phyloP scores from a whole-genome alignment of 768 basidiomycete species.

The Psilocybe subaeruginosa region DNA sequence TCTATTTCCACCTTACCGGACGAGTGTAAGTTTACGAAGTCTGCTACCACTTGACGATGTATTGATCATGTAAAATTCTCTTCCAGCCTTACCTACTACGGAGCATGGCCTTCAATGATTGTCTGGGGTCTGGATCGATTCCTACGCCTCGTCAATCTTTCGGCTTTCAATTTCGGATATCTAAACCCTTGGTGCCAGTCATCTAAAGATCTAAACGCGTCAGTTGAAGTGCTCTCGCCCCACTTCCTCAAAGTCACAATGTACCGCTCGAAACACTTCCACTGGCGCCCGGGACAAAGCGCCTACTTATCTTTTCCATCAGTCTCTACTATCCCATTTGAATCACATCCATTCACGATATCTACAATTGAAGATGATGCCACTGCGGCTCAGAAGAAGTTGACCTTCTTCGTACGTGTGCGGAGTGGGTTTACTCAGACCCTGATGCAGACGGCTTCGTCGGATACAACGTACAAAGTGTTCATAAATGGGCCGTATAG shows the following conservation, averaged over 20 bases:
- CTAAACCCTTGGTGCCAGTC: conserved; percentile 26
- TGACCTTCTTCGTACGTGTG: conserved; percentile 63
- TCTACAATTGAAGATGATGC: conserved; percentile 37
- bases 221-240: conserved; percentile 24
- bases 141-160: conserved; percentile 47
- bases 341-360: conserved; percentile 69
- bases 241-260: conserved; percentile 49
- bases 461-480: conserved; percentile 34
- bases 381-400: conserved; percentile 34
- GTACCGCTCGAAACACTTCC: conserved; percentile 37
- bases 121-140: conserved; percentile 60
- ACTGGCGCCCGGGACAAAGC: conserved; percentile 58
- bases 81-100: conserved; percentile 33
- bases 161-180: conserved; percentile 46
- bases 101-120: conserved; percentile 53
- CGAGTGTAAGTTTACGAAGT: conserved; percentile 26
- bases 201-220: conserved; percentile 33
- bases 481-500: conserved; percentile 60
- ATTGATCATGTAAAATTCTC: not conserved
- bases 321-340: conserved; percentile 45
- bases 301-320: conserved; percentile 54
- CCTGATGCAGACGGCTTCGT: conserved; percentile 35
- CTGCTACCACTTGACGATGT: not conserved
- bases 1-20: conserved; percentile 42
- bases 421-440: conserved; percentile 62